phyloP scores from a whole-genome alignment of 495 filamentous ascomycete genomes.

The Neurospora intermedia region DNA sequence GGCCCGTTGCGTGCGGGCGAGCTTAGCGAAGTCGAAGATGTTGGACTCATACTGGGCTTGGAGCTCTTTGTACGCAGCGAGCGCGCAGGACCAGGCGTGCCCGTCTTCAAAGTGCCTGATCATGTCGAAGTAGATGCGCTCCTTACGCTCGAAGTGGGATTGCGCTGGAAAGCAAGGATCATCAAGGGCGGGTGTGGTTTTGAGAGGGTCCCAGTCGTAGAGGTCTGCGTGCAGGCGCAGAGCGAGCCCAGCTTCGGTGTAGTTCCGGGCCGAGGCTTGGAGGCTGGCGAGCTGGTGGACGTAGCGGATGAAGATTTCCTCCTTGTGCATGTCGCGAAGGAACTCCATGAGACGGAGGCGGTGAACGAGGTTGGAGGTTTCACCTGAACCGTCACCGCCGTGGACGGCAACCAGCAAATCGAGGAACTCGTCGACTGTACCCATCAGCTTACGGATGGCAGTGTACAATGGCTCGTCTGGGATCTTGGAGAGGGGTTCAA shows the following conservation, averaged over 20 bases:
- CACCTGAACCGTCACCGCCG: slow-evolving; percentile 60
- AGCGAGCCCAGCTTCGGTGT: slow-evolving; percentile 83
- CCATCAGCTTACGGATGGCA: slow-evolving; percentile 67
- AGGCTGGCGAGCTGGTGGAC: slow-evolving; percentile 83
- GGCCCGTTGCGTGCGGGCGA: slow-evolving; percentile 76
- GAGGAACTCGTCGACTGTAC: slow-evolving; percentile 78
- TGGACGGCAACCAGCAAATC: slow-evolving; percentile 92
- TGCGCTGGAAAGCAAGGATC: slow-evolving; percentile 76
- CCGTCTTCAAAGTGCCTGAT: slow-evolving; percentile 92
- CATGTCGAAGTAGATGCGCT: slow-evolving; percentile 84
- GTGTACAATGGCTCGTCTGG: slow-evolving; percentile 64
- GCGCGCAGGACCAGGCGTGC: slow-evolving; percentile 79
- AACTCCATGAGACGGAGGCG: slow-evolving; percentile 92
- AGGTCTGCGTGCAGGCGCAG: slow-evolving; percentile 85
- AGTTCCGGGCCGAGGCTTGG: slow-evolving; percentile 65
- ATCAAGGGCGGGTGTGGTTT: slow-evolving; percentile 51
- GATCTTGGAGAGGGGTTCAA: slow-evolving; percentile 54
- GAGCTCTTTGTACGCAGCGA: slow-evolving; percentile 87
- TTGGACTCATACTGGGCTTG: slow-evolving; percentile 79
- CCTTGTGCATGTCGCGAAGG: slow-evolving; percentile 91
- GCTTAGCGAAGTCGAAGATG: slow-evolving; percentile 82
- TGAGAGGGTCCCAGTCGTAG: slow-evolving; percentile 78
- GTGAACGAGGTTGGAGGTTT: slow-evolving; percentile 72
- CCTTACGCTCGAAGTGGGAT: slow-evolving; percentile 85
- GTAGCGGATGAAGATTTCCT: slow-evolving; percentile 93